Percentiles rank a stretch among this genome's conserved stretches.
These are phyloP conservation scores for Kwoniella pini DNA, from an alignment of 768 basidiomycete genomes.

Conservation along the genomic window DNA sequence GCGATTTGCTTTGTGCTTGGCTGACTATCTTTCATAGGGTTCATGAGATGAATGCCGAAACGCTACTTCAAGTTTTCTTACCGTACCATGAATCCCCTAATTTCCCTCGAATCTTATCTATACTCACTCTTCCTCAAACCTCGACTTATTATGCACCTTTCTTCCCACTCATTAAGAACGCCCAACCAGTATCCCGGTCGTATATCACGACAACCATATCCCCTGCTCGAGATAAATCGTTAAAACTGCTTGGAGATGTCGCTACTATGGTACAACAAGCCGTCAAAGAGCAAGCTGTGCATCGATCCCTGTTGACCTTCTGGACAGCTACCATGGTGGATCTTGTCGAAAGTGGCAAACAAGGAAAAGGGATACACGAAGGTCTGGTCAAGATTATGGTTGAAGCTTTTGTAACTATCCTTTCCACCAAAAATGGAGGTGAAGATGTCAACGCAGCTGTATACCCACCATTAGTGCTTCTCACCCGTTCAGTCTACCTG, in stretches of 20 bases:
- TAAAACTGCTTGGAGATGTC: conserved; percentile 70
- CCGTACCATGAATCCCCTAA: conserved; percentile 95
- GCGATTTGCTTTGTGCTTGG: not conserved
- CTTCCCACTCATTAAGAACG: conserved; percentile 64
- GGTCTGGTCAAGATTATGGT: conserved; percentile 49
- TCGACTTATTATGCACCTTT: conserved; percentile 44
- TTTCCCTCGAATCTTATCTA: conserved; percentile 88
- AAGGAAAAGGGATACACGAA: conserved; percentile 60
- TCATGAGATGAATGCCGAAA: conserved; percentile 86
- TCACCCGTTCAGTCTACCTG: conserved; percentile 44
- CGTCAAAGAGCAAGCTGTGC: conserved; percentile 56
- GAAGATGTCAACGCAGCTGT: conserved; percentile 48
- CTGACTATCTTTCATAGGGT: conserved; percentile 61
- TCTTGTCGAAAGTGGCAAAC: conserved; percentile 66
- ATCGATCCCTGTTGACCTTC: conserved; percentile 77
- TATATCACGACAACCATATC: conserved; percentile 71
- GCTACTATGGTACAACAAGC: conserved; percentile 64
- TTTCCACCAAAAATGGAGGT: conserved; percentile 34
- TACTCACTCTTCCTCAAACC: conserved; percentile 59
- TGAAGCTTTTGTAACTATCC: conserved; percentile 42
- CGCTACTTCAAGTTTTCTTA: conserved; percentile 75
- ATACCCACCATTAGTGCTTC: conserved; percentile 49
- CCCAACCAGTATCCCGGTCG: conserved; percentile 70
- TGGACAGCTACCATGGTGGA: conserved; percentile 77
- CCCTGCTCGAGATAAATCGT: conserved; percentile 51